phyloP scores from a whole-genome alignment of 371 early-diverging fungal genomes.

The Vairimorpha necatrix region DNA sequence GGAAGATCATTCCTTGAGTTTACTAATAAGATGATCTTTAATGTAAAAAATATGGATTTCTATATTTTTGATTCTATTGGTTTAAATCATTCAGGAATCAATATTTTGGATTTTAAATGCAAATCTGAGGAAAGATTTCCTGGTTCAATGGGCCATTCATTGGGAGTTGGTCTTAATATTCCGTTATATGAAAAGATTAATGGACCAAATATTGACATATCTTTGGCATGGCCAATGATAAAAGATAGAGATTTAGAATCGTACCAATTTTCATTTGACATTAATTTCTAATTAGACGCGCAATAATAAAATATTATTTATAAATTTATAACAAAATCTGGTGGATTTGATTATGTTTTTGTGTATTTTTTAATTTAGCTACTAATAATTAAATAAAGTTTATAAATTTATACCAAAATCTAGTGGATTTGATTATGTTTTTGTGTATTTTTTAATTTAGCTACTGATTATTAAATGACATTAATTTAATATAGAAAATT shows the following conservation, averaged over 20 bases:
- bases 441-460: too few relatives aligned
- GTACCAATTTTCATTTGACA: conserved; percentile 29
- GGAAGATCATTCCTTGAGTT: conserved; percentile 41
- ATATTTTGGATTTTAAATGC: neutral
- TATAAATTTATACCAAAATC: too few relatives aligned
- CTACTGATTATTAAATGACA: too few relatives aligned
- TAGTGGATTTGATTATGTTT: too few relatives aligned
- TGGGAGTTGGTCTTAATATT: conserved; percentile 16
- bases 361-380: too few relatives aligned
- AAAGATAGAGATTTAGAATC: conserved; percentile 6
- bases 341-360: too few relatives aligned
- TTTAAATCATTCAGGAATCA: neutral
- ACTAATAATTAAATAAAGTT: too few relatives aligned
- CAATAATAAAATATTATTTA: neutral
- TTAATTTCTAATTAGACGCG: conserved; percentile 1
- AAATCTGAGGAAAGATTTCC: neutral
- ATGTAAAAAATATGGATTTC: neutral
- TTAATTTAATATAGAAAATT: too few relatives aligned
- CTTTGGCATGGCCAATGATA: conserved; percentile 18
- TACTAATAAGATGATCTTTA: conserved; percentile 20
- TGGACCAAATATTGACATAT: conserved; percentile 17
- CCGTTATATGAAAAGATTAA: conserved; percentile 7
- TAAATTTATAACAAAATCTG: too few relatives aligned
- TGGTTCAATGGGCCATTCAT: conserved; percentile 16
- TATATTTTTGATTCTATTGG: conserved; percentile 26